Base-by-base conservation (phyloP, 805 yeast species). In the Ogataea dorogensis region DNA sequence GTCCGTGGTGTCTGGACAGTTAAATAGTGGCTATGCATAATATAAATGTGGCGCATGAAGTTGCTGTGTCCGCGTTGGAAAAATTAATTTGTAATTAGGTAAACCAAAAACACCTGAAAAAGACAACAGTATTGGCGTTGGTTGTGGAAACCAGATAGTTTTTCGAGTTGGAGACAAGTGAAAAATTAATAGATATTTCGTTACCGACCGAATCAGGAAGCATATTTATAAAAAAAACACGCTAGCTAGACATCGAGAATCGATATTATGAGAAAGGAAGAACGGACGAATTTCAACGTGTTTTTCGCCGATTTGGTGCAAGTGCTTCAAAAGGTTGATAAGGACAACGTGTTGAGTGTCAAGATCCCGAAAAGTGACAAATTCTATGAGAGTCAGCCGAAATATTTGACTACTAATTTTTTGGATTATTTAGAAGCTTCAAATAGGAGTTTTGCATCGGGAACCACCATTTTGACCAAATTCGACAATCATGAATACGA, bases 1-100 rank as follows among this genome's bases (percentile, higher is more conserved):
- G 58, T 67, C 5, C 62, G 71, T 22, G 93, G 94, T 0, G 67
- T 65, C 18, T 91, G 97, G 97, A 64, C 64, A 4, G 44, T 43
- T n/a, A 41, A 50, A 31, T 45, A 42, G 32, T 7, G 14, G n/a
- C n/a, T n/a, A n/a, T n/a, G n/a, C n/a, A n/a, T n/a, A n/a, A n/a
- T n/a, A n/a, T n/a, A 17, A 13, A 35, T 16, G 37, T 33, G 37
- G 37, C 31, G 27, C 13, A n/a, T 25, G 20, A 16, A 6, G n/a
- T 7, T 6, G 12, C 21, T 3, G 13, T 30, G 25, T 14, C 14
- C 25, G 25, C 20, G 27, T 30, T 27, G 27, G 25, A 30, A 30
- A 30, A 20, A 30, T 7, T 14, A 16, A 21, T 21, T 30, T 30
- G 19, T 10, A 30, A 23, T 30, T 30, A 30, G 26, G 33, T 30